Percentiles rank a stretch among this genome's conserved stretches.
phyloP scores from a whole-genome alignment of 805 yeast species.

The Lipomyces orientalis region DNA sequence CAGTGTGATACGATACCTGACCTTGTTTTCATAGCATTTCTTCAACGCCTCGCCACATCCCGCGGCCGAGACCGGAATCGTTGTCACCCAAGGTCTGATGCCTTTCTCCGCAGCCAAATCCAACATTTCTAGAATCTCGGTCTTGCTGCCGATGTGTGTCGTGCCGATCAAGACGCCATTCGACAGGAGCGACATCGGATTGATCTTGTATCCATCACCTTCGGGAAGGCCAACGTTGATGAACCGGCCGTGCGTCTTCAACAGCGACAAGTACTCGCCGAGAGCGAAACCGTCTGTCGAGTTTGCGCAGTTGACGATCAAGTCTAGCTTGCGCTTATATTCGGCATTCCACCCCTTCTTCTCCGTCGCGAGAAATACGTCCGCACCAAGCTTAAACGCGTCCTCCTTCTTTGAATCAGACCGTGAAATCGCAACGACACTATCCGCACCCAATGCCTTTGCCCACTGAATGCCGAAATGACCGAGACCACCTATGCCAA shows the following conservation, averaged over 20 bases:
- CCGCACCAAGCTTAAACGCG: conserved; percentile 61
- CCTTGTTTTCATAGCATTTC: conserved; percentile 47
- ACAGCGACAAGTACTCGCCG: conserved; percentile 53
- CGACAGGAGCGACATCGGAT: conserved; percentile 52
- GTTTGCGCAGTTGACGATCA: conserved; percentile 60
- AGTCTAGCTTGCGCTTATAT: conserved; percentile 50
- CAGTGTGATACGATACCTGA: conserved; percentile 52
- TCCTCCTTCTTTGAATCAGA: conserved; percentile 56
- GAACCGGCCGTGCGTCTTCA: conserved; percentile 63
- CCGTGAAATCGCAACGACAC: conserved; percentile 61
- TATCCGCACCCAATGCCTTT: conserved; percentile 63
- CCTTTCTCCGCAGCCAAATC: conserved; percentile 62
- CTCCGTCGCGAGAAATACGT: conserved; percentile 56
- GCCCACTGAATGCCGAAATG: conserved; percentile 65
- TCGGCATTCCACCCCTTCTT: conserved; percentile 48
- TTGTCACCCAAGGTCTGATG: conserved; percentile 42
- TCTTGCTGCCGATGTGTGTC: too few relatives aligned
- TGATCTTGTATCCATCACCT: conserved; percentile 34
- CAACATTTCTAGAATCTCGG: conserved; percentile 69
- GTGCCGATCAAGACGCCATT: conserved; percentile 40
- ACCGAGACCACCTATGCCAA: conserved; percentile 72
- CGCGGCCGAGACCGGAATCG: conserved; percentile 47
- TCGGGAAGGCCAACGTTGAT: conserved; percentile 70
- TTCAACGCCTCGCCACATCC: conserved; percentile 47
- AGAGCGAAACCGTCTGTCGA: conserved; percentile 58